Base-by-base conservation (phyloP, 2,329 filamentous ascomycete genomes). In the Calonectria crousiana region DNA sequence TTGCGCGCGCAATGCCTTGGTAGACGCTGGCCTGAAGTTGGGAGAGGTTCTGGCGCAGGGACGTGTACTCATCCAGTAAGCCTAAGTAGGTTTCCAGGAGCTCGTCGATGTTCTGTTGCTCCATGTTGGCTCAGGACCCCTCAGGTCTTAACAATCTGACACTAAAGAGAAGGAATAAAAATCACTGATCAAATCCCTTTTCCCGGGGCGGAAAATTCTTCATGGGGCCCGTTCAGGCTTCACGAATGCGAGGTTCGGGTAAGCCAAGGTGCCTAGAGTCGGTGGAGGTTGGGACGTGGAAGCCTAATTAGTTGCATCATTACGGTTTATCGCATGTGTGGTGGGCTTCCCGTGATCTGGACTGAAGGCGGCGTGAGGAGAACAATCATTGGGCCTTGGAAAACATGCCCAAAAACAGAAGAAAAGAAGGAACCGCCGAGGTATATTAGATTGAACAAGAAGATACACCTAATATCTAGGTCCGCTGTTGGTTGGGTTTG, bases 1-100 rank as follows among this genome's bases (percentile, higher is more conserved):
- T 95, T 75, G 94, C 94, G 72, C 94, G 90, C n/a, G 94, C 93
- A 51, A 96, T 87, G 76, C 87, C 85, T 71, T 90, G 89, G 80
- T 88, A 90, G 76, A 94, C 88, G 67, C 85, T 85, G 26, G 89
- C 85, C 76, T 95, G 89, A 26, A 90, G 84, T 16, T 82, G 81
- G 53, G 87, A 86, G 47, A 95, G 88, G 53, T 88, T 82, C 32
- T 85, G 81, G 73, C 91, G 90, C 4, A 94, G 88, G 26, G 84
- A 83, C 16, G 91, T 90, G 85, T 96, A 95, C 79, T 92, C 86
- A 82, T 95, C 89, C 1, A 96, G 85, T 1, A 94, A 88, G 69
- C 82, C 75, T 13, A 96, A 90, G 81, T 95, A 95, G 41, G 87
- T 89, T 82, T 90, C 89, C 30, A 95, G 87, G 34, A 95, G 88